A percentile compares a stretch with the other conserved stretches of the same genome.
Evolutionary conservation across 164 flowering plant species (phyloP).

Genomic region (Santalum album): DNA sequence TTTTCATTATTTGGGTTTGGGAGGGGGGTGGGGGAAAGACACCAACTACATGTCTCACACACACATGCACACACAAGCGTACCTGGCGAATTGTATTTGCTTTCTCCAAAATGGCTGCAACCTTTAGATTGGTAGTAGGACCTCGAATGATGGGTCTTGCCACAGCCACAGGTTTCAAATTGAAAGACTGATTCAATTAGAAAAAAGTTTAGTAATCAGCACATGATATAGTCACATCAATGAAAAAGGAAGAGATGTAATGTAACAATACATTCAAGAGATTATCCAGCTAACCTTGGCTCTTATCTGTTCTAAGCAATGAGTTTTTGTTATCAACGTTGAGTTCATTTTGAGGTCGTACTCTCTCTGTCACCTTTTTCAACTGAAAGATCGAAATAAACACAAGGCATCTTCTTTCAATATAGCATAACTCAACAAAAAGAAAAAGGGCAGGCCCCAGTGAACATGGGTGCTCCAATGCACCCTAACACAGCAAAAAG

Average conservation of each 20-base stretch:
- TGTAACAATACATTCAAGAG: too few relatives aligned
- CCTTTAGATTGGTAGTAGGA: constrained; percentile 76
- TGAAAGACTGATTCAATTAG: constrained; percentile 62
- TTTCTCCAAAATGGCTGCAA: constrained; percentile 95
- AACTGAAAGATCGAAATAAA: constrained; percentile 39
- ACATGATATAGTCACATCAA: constrained; percentile 1
- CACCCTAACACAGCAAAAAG: too few relatives aligned
- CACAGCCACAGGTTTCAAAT: constrained; percentile 61
- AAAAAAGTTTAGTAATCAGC: constrained; percentile 1
- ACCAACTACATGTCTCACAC: neutral
- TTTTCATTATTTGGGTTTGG: neutral
- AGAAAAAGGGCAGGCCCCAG: neutral
- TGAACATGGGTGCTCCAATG: too few relatives aligned
- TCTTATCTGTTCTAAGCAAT: constrained; percentile 74
- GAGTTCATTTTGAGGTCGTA: constrained; percentile 27
- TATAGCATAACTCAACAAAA: neutral
- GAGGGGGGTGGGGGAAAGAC: neutral
- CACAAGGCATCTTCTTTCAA: neutral
- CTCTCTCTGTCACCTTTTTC: constrained; percentile 62
- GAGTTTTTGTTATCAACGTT: constrained; percentile 68
- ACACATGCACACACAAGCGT: constrained; percentile 9
- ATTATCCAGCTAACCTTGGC: constrained; percentile 44
- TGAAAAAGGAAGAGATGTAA: too few relatives aligned
- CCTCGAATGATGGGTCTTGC: constrained; percentile 69
- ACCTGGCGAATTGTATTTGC: constrained; percentile 98